phyloP scores from a whole-genome alignment of 495 filamentous ascomycete species.

The Hyphodiscus hymeniophilus region DNA sequence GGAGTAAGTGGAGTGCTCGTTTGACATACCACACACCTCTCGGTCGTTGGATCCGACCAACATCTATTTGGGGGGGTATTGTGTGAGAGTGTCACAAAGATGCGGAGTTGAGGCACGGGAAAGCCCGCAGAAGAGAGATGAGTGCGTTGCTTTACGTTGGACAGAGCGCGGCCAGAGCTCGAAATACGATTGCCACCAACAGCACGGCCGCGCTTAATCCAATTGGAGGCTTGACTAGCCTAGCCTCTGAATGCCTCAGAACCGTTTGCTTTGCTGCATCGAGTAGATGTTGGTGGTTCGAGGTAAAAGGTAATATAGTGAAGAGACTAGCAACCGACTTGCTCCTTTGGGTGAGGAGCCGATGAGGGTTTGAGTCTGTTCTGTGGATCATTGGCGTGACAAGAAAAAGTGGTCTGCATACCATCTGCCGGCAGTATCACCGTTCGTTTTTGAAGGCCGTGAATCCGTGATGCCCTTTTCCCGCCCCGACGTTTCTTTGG shows the following conservation, averaged over 20 bases:
- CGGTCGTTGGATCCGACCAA: too few species aligned
- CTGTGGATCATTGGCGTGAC: slow-evolving; percentile 1
- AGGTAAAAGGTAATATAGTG: background rate
- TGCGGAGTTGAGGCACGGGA: background rate
- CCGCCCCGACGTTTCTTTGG: background rate
- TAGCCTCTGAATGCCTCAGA: background rate
- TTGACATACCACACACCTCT: slow-evolving; percentile 6
- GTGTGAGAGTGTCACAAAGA: background rate
- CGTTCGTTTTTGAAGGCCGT: background rate
- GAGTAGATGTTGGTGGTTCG: background rate
- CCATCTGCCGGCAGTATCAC: slow-evolving; percentile 12
- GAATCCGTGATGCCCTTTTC: too few species aligned
- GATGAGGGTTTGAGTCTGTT: background rate
- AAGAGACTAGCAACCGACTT: background rate
- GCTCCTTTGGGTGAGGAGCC: background rate
- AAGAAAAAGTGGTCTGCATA: background rate
- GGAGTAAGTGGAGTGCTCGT: background rate
- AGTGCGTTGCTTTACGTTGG: background rate
- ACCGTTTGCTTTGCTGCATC: background rate
- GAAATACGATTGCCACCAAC: background rate
- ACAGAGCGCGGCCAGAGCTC: background rate
- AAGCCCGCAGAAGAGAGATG: background rate
- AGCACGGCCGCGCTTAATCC: slow-evolving; percentile 8
- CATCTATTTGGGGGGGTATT: background rate
- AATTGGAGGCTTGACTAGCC: background rate